phyloP scores from a whole-genome alignment of 441 rosid species.

The Syzygium malaccense region DNA sequence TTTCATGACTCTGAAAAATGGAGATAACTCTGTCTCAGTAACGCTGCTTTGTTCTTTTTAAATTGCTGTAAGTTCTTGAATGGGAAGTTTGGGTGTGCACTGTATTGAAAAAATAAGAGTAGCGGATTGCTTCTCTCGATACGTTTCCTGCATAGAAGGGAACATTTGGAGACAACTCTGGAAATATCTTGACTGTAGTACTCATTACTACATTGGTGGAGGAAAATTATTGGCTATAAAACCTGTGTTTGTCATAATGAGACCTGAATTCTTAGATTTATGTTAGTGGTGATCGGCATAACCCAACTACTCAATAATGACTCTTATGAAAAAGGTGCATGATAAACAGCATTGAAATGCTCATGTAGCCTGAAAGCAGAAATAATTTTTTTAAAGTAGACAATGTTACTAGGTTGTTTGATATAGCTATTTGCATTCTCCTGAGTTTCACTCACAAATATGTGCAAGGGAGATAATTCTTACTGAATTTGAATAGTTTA shows the following conservation, averaged over 20 bases:
- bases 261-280: not conserved
- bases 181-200: not conserved
- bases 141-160: not conserved
- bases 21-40: not conserved
- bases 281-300: not conserved
- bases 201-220: not conserved
- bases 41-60: not conserved
- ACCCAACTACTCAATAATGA: not conserved
- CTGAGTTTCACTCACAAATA: not conserved
- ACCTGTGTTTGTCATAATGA: no score
- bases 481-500: not conserved
- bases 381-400: not conserved
- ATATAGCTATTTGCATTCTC: not conserved
- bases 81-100: not conserved
- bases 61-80: not conserved
- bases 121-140: not conserved
- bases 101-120: not conserved
- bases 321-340: not conserved
- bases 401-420: not conserved
- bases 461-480: not conserved
- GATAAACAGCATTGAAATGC: not conserved
- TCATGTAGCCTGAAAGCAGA: not conserved
- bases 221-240: not conserved
- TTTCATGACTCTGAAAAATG: not conserved
- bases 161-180: not conserved